Evolutionary conservation across 495 filamentous ascomycete species (phyloP).

Genomic region (Patellaria atrata): DNA sequence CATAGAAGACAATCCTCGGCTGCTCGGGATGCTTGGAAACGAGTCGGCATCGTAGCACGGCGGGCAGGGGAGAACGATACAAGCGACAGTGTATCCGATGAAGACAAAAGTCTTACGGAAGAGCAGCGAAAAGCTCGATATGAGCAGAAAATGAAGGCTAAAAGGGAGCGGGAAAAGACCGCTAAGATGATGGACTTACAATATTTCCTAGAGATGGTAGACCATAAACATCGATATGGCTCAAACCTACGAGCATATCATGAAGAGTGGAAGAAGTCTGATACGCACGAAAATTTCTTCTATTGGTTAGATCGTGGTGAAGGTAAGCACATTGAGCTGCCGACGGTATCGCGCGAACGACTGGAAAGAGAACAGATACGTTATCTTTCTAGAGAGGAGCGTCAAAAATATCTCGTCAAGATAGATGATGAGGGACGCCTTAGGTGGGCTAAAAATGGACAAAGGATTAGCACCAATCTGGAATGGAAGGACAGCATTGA

Average conservation of each 20-base stretch:
- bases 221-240: constrained; percentile 75
- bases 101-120: constrained; percentile 22
- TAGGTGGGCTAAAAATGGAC: constrained; percentile 45
- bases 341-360: constrained; percentile 24
- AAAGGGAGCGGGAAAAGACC: constrained; percentile 34
- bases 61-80: constrained; percentile 51
- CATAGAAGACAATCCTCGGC: constrained; percentile 24
- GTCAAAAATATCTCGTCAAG: constrained; percentile 26
- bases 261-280: constrained; percentile 59
- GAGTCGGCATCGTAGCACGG: constrained; percentile 51
- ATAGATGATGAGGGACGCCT: constrained; percentile 26
- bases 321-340: constrained; percentile 26
- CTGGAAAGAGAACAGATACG: constrained; percentile 28
- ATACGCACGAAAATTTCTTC: constrained; percentile 81
- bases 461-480: constrained; percentile 58
- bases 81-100: constrained; percentile 21
- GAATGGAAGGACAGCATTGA: constrained; percentile 64
- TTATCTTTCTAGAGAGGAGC: constrained; percentile 30
- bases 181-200: constrained; percentile 73
- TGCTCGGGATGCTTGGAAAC: constrained; percentile 58
- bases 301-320: constrained; percentile 82
- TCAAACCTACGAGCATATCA: constrained; percentile 76
- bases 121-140: constrained; percentile 23
- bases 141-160: constrained; percentile 32
- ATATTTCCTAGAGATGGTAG: constrained; percentile 92